Percentiles rank a stretch among this genome's conserved stretches.
Evolutionary conservation across 768 basidiomycete genomes (phyloP).

Genomic region (Glaciozyma antarctica): DNA sequence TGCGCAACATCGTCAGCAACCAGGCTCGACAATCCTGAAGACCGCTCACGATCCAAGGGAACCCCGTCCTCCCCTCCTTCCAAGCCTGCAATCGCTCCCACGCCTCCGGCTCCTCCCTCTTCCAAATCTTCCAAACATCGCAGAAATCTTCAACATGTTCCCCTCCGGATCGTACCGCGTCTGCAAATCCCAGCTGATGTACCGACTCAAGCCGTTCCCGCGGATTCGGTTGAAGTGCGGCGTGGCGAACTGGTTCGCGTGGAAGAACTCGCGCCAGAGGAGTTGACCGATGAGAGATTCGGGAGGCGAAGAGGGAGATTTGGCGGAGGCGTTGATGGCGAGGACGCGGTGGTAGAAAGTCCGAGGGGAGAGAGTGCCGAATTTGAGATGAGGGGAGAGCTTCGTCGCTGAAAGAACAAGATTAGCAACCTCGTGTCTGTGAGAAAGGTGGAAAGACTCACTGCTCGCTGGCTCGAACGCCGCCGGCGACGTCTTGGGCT

Average conservation of each 20-base stretch:
- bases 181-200: conserved; percentile 39
- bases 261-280: conserved; percentile 40
- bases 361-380: conserved; percentile 40
- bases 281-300: conserved; percentile 38
- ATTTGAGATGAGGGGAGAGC: conserved; percentile 39
- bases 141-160: conserved; percentile 35
- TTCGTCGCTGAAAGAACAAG: conserved; percentile 31
- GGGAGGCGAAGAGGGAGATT: conserved; percentile 29
- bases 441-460: background rate
- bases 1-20: conserved; percentile 27
- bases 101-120: conserved; percentile 31
- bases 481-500: conserved; percentile 40
- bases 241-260: conserved; percentile 38
- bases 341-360: conserved; percentile 40
- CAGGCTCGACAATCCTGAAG: background rate
- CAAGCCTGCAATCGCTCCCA: conserved; percentile 12
- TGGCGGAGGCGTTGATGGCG: conserved; percentile 33
- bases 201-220: conserved; percentile 39
- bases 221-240: conserved; percentile 39
- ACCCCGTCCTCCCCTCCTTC: conserved; percentile 39
- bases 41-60: conserved; percentile 37
- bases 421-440: background rate
- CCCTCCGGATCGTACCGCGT: conserved; percentile 40
- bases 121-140: conserved; percentile 34
- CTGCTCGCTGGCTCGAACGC: conserved; percentile 37